Base-by-base conservation (phyloP, 345 rosid genomes). In the Citrus maxima region DNA sequence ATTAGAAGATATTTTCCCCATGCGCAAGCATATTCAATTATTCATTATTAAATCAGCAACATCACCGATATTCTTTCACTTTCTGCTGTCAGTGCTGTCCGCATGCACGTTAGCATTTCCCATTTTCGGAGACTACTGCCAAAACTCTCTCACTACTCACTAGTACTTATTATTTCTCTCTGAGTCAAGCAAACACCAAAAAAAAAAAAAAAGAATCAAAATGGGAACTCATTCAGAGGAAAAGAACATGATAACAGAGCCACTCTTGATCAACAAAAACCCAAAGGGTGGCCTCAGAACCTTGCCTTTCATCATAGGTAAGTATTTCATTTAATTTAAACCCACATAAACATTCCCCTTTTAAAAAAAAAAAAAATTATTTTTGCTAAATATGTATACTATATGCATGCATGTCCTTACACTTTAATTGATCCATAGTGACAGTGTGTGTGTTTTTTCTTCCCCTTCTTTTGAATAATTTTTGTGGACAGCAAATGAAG, bases 221-320 rank as follows among this genome's bases (percentile, higher is more conserved):
- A 78, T 82, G 85, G 79, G 59, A 70, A 70, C 42, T 34, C 16
- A 28, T 40, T 32, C 22, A 12, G 79, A 78, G 14, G 77, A 63
- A 4, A 79, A 10, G 35, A 68, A 65, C 56, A 83, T 18, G 60
- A 72, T 77, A 21, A 70, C 37, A 76, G 81, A 88, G 60, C 86
- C 88, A 4, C 87, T 88, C 25, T 27, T 81, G 75, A 64, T 38
- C 65, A 64, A 27, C 32, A 54, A 81, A 35, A 24, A 2, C 21
- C 56, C 77, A 2, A 84, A 85, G 75, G 92, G 93, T 77, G 90
- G 86, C 63, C 19, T 89, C 61, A 56, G 77, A 72, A 88, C 93
- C 77, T 28, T 89, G 65, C 89, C 91, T 59, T 88, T 90, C 73
- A 90, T 92, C 68, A 77, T 92, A 60, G 95, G 98, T 94, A 82